A percentile compares a stretch with the other conserved stretches of the same genome.
Conservation (phyloP, 768 basidiomycete genomes). For the Suillus ampliporus region DNA sequence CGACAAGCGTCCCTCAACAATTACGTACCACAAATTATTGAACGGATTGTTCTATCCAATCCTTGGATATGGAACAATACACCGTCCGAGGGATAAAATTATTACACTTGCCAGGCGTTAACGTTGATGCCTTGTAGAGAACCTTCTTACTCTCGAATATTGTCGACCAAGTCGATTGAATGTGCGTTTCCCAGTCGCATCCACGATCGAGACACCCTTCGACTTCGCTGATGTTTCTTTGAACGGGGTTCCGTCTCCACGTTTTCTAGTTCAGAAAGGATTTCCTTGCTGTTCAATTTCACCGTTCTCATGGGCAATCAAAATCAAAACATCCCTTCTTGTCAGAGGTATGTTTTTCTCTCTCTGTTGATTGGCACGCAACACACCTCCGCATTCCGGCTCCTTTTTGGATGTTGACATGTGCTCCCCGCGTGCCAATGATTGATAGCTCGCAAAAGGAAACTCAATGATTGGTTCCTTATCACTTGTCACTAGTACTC, state of each 20-base stretch:
- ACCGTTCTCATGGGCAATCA: neutral
- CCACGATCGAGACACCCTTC: neutral
- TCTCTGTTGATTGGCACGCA: neutral
- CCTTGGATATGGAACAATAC: neutral
- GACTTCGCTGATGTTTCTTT: neutral
- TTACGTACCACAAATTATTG: neutral
- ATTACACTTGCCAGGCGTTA: neutral
- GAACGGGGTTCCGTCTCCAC: neutral
- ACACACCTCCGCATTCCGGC: neutral
- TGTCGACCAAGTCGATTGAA: neutral
- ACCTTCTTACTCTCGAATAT: neutral
- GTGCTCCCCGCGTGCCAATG: neutral
- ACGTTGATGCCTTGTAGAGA: too few species aligned
- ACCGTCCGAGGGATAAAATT: neutral
- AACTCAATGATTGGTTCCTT: neutral
- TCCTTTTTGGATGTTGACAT: neutral
- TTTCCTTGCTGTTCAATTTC: neutral
- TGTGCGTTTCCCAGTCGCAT: neutral
- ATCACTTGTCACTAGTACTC: neutral
- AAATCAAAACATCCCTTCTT: neutral
- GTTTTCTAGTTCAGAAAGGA: neutral
- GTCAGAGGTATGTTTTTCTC: conserved; percentile 1
- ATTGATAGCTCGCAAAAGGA: neutral
- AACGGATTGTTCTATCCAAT: neutral
- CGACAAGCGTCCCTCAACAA: too few species aligned